Base-by-base conservation (phyloP, 176 grass and related monocot genomes). In the Canna indica region DNA sequence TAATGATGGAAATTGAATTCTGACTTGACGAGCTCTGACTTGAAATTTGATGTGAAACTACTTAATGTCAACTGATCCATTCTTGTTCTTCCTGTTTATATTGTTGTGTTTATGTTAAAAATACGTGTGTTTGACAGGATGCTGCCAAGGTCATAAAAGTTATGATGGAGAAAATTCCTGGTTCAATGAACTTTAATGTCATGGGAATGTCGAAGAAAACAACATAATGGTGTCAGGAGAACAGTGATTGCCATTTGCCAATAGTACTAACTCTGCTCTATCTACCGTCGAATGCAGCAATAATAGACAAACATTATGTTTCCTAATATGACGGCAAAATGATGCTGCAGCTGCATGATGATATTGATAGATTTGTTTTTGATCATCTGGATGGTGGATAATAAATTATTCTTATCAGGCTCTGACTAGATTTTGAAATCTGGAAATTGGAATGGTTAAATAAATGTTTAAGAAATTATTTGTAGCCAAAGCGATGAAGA, bases 141-240 rank as follows among this genome's bases (percentile, higher is more conserved):
- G 78, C 85, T 46, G 85, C 81, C 3, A 79, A 86, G 56, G 81
- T 91, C 36, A 96, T 91, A 77, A 87, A 90, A 70, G 81, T 56
- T 14, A 78, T 75, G 52, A 46, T 84, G 12, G 67, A 75, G 30
- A 39, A 80, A 67, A 86, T 88, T 64, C 62, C 91, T 3, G 59
- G 78, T 11, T 91, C 87, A 10, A 64, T 82, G 61, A 95, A 95
- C 75, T 95, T 95, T 68, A 90, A 85, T 81, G 91, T 83, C 58
- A 95, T 95, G 91, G 84, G 77, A 46, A 71, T 95, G 32, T 85
- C 87, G 34, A 68, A 74, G 71, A 85, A 67, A 42, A 32, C 67
- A 70, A 38, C n/a, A 70, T 70, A 11, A 26, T 28, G 3, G 2
- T 58, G 53, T 26, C 53, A 11, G 26, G n/a, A 25, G 53, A 58